Conservation (phyloP, 352 stramenopile species). For the Lagenidium sp. region DNA sequence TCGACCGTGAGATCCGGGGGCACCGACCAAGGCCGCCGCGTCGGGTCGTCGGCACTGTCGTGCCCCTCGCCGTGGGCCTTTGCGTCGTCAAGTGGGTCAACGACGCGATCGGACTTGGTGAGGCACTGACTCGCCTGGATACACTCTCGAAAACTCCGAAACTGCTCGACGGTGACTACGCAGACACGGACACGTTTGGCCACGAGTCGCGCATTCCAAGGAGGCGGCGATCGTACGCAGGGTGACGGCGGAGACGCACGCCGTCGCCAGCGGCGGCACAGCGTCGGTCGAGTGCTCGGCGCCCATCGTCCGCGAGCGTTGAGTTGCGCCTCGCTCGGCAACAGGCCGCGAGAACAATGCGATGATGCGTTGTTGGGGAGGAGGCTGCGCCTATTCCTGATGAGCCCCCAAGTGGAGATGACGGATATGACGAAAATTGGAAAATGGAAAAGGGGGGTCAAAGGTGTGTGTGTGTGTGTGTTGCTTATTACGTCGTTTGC, state of each 20-base stretch:
- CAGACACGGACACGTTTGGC: not conserved
- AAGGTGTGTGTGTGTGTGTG: too few relatives aligned
- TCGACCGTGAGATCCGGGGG: slow-evolving; percentile 23
- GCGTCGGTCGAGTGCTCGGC: slow-evolving; percentile 23
- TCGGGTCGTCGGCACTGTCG: not conserved
- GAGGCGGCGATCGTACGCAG: slow-evolving; percentile 20
- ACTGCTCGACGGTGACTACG: slow-evolving; percentile 1
- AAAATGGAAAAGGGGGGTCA: too few relatives aligned
- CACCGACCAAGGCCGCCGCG: not conserved
- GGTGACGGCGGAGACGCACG: slow-evolving; percentile 45
- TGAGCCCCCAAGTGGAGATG: too few relatives aligned
- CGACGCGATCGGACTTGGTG: not conserved
- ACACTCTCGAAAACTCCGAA: slow-evolving; percentile 1
- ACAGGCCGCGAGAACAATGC: too few relatives aligned
- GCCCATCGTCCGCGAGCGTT: slow-evolving; percentile 15
- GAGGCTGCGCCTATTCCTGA: too few relatives aligned
- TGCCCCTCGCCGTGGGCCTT: not conserved
- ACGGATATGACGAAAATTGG: too few relatives aligned
- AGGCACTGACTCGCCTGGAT: not conserved
- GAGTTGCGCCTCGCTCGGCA: too few relatives aligned
- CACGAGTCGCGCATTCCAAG: not conserved
- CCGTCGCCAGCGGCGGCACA: slow-evolving; percentile 28
- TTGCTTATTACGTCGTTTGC: too few relatives aligned
- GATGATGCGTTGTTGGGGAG: too few relatives aligned
- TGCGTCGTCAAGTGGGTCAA: not conserved